A percentile compares a stretch with the other conserved stretches of the same genome.
Evolutionary conservation across 148 eudicot genomes (phyloP).

Genomic region (Spergularia bocconei): DNA sequence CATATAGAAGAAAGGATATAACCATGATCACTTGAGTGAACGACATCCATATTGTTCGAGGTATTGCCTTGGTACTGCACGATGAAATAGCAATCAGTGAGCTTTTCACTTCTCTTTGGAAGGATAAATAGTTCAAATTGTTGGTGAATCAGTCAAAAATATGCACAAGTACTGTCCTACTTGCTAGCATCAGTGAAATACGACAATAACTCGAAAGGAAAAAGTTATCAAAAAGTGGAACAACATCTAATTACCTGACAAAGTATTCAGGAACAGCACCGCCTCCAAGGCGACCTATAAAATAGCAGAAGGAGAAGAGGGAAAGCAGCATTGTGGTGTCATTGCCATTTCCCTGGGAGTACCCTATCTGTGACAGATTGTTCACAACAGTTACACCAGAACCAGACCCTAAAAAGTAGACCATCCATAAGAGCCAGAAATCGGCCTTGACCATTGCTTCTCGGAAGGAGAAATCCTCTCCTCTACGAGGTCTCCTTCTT

Average conservation of each 20-base stretch:
- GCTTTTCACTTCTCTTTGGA: background rate
- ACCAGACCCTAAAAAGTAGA: constrained; percentile 82
- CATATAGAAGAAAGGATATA: constrained; percentile 63
- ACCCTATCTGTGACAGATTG: constrained; percentile 85
- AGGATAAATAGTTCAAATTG: background rate
- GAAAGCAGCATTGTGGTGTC: constrained; percentile 69
- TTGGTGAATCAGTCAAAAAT: no score
- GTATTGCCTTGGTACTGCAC: constrained; percentile 67
- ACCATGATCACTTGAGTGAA: constrained; percentile 74
- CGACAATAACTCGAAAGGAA: background rate
- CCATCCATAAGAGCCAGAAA: constrained; percentile 91
- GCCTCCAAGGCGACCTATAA: constrained; percentile 78
- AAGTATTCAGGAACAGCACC: constrained; percentile 82
- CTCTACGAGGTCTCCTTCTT: constrained; percentile 69
- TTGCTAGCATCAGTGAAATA: no score
- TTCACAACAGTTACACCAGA: constrained; percentile 86
- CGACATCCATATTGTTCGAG: constrained; percentile 86
- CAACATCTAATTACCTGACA: constrained; percentile 49
- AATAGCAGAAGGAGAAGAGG: constrained; percentile 74
- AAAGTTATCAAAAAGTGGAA: background rate
- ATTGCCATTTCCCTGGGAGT: constrained; percentile 46
- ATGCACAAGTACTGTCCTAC: no score
- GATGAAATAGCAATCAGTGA: constrained; percentile 12
- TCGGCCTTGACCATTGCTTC: constrained; percentile 85
- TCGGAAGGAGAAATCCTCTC: constrained; percentile 76